phyloP scores from a whole-genome alignment of 2,329 filamentous ascomycete genomes.

The Echinosphaeria canescens region DNA sequence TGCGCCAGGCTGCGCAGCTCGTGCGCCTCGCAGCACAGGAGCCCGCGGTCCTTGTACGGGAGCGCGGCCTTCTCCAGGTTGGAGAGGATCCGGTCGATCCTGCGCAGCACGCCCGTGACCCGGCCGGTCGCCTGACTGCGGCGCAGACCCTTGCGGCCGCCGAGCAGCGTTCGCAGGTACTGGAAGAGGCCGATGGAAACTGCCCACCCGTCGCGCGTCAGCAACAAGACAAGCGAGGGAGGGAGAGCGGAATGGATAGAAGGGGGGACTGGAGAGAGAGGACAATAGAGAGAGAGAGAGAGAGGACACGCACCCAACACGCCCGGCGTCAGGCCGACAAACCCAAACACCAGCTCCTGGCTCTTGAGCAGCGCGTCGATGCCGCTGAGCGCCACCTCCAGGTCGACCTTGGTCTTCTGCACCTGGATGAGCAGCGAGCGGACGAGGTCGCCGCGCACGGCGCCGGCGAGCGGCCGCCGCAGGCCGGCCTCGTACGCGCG shows the following conservation, averaged over 20 bases:
- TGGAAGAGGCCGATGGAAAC: slow-evolving; percentile 55
- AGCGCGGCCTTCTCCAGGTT: too few species aligned
- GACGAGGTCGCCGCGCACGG: slow-evolving; percentile 68
- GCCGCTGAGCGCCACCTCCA: slow-evolving; percentile 87
- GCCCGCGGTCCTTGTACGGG: slow-evolving; percentile 79
- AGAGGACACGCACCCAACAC: slow-evolving; percentile 28
- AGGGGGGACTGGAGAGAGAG: too few species aligned
- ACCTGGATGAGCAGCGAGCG: slow-evolving; percentile 87
- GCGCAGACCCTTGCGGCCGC: slow-evolving; percentile 45
- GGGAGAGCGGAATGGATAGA: too few species aligned
- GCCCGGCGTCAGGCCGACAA: slow-evolving; percentile 82
- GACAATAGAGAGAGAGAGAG: too few species aligned
- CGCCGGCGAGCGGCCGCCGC: slow-evolving; percentile 59
- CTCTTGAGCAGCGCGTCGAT: slow-evolving; percentile 91
- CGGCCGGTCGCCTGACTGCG: slow-evolving; percentile 44
- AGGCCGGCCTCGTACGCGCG: slow-evolving; percentile 83
- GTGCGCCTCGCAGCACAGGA: slow-evolving; percentile 79
- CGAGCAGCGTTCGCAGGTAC: slow-evolving; percentile 51
- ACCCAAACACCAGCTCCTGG: slow-evolving; percentile 95
- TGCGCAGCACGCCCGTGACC: slow-evolving; percentile 60
- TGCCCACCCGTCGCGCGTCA: too few species aligned
- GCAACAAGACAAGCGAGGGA: too few species aligned
- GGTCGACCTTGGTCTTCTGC: slow-evolving; percentile 96
- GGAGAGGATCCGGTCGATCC: slow-evolving; percentile 64
- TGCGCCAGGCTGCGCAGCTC: slow-evolving; percentile 50